Conservation (phyloP, 176 grass and related monocot species). For the Leersia perrieri region DNA sequence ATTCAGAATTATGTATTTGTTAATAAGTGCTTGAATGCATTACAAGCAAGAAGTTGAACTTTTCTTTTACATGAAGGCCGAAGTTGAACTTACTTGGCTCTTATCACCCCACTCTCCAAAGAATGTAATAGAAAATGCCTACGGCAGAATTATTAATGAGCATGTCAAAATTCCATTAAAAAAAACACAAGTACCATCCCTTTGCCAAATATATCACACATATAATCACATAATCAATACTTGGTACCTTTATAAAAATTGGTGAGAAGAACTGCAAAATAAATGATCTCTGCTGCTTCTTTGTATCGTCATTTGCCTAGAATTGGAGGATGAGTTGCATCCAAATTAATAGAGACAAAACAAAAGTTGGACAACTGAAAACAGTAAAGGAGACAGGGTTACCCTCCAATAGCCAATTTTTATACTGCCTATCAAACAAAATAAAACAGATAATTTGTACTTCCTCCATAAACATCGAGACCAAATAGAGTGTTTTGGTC, state of each 20-base stretch:
- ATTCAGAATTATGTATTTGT: not conserved
- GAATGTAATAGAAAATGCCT: slow-evolving; percentile 99
- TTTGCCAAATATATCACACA: slow-evolving; percentile 9
- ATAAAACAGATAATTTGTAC: not conserved
- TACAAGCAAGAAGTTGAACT: slow-evolving; percentile 11
- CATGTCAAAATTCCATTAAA: slow-evolving; percentile 15
- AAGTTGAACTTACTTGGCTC: slow-evolving; percentile 72
- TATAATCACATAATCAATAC: slow-evolving; percentile 24
- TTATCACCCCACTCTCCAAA: slow-evolving; percentile 99
- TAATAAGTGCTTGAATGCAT: not conserved
- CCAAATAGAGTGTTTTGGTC: not conserved
- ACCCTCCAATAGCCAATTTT: not conserved
- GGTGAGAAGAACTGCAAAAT: slow-evolving; percentile 89
- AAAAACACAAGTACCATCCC: not conserved
- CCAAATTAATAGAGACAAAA: not conserved
- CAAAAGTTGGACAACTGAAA: not conserved
- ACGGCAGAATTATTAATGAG: slow-evolving; percentile 20
- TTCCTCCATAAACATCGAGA: not conserved
- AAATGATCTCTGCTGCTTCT: slow-evolving; percentile 83
- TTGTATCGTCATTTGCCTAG: slow-evolving; percentile 77
- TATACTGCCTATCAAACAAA: not conserved
- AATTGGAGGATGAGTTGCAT: slow-evolving; percentile 15
- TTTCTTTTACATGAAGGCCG: no score
- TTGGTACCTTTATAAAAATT: slow-evolving; percentile 88
- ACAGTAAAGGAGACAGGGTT: not conserved